These are phyloP conservation scores for Mucor saturninus DNA, from an alignment of 371 early-diverging fungal species.

Conservation along the genomic window DNA sequence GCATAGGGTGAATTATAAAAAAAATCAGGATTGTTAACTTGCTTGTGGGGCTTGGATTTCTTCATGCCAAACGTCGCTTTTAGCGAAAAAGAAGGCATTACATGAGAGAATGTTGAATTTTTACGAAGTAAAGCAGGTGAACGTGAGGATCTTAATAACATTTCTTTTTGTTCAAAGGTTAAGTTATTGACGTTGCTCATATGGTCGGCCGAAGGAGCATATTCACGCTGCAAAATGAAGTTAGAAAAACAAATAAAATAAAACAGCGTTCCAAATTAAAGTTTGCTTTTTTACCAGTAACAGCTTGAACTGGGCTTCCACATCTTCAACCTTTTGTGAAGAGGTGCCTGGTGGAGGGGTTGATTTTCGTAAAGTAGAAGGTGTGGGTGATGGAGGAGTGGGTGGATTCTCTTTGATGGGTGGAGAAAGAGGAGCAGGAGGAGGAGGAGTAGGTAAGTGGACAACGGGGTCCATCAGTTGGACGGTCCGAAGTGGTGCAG, in stretches of 20 bases:
- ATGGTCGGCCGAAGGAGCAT: conserved; percentile 47
- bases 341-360: conserved; percentile 17
- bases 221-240: conserved; percentile 35
- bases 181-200: conserved; percentile 40
- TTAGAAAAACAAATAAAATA: not conserved
- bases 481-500: conserved; percentile 41
- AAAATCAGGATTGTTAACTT: not conserved
- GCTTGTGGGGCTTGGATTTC: conserved; percentile 13
- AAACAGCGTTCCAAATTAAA: not conserved
- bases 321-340: conserved; percentile 32
- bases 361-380: conserved; percentile 9
- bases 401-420: not conserved
- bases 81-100: conserved; percentile 30
- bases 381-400: conserved; percentile 6
- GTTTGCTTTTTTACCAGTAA: conserved; percentile 33
- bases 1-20: not conserved
- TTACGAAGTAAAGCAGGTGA: conserved; percentile 40
- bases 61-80: conserved; percentile 35
- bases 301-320: conserved; percentile 49
- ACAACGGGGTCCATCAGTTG: conserved; percentile 37
- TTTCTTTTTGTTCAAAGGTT: conserved; percentile 47
- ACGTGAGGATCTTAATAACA: conserved; percentile 43
- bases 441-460: conserved; percentile 26
- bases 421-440: conserved; percentile 4
- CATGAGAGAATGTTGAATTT: conserved; percentile 39